Evolutionary conservation across 176 grass and related monocot genomes (phyloP).

Genomic region (Oryza longistaminata): DNA sequence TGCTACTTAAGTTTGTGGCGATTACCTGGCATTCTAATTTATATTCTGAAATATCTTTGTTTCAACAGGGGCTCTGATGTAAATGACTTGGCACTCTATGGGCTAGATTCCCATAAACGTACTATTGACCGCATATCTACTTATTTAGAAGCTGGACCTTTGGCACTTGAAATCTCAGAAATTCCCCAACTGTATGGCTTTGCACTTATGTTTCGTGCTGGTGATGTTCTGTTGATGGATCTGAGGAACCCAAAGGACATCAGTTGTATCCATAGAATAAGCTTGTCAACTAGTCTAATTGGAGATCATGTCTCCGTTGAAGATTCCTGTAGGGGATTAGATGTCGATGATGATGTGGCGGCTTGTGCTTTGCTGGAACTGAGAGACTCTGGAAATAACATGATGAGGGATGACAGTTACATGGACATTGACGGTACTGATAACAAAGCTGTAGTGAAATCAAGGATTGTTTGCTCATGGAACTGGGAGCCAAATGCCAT

Average conservation of each 20-base stretch:
- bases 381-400: conserved; percentile 77
- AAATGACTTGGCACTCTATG: conserved; percentile 89
- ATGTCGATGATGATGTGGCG: conserved; percentile 82
- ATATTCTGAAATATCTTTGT: conserved; percentile 31
- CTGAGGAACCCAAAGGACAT: conserved; percentile 74
- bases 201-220: conserved; percentile 82
- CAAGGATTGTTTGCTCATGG: conserved; percentile 83
- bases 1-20: background rate
- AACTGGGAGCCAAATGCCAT: conserved; percentile 78
- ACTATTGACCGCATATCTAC: conserved; percentile 61
- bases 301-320: conserved; percentile 69
- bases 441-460: conserved; percentile 51
- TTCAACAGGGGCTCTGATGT: conserved; percentile 71
- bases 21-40: conserved; percentile 17
- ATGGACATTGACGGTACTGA: conserved; percentile 88
- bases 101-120: conserved; percentile 43
- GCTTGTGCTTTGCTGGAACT: conserved; percentile 97
- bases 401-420: conserved; percentile 68
- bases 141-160: conserved; percentile 67
- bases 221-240: conserved; percentile 89
- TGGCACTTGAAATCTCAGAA: conserved; percentile 78
- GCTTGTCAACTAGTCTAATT: conserved; percentile 49
- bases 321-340: conserved; percentile 69
- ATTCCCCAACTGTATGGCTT: conserved; percentile 87
- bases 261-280: conserved; percentile 67